These are phyloP conservation scores for Saccharomycopsis phalli DNA, from an alignment of 1,139 yeast genomes.

Conservation along the genomic window DNA sequence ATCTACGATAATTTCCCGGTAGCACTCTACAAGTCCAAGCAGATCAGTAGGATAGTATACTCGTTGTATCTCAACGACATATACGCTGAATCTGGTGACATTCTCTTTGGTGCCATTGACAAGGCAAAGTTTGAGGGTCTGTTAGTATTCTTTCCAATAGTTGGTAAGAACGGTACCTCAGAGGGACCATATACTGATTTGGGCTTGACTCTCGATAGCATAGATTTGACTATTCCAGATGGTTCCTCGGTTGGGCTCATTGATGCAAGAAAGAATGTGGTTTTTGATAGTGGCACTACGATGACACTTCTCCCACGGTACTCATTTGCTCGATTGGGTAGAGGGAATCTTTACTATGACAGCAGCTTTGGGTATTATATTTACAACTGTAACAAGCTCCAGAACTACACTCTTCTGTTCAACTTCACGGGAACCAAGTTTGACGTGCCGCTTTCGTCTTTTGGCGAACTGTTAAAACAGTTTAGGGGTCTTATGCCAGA, in stretches of 20 bases:
- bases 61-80: constrained; percentile 28
- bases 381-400: background rate
- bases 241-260: constrained; percentile 27
- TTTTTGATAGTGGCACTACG: background rate
- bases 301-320: background rate
- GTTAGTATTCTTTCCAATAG: constrained; percentile 4
- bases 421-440: background rate
- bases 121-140: constrained; percentile 32
- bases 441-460: background rate
- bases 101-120: constrained; percentile 35
- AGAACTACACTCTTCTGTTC: background rate
- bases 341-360: background rate
- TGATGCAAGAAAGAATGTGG: background rate
- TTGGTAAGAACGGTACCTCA: constrained; percentile 2
- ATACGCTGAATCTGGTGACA: constrained; percentile 26
- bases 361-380: constrained; percentile 23
- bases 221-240: constrained; percentile 35
- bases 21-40: constrained; percentile 37
- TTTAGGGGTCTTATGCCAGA: too few relatives aligned
- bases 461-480: too few relatives aligned
- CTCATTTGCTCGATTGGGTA: background rate
- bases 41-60: constrained; percentile 35
- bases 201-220: constrained; percentile 40
- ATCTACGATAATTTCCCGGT: constrained; percentile 38
- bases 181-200: constrained; percentile 7